Conservation (phyloP, 2,329 filamentous ascomycete species). For the Tolypocladium tropicale region DNA sequence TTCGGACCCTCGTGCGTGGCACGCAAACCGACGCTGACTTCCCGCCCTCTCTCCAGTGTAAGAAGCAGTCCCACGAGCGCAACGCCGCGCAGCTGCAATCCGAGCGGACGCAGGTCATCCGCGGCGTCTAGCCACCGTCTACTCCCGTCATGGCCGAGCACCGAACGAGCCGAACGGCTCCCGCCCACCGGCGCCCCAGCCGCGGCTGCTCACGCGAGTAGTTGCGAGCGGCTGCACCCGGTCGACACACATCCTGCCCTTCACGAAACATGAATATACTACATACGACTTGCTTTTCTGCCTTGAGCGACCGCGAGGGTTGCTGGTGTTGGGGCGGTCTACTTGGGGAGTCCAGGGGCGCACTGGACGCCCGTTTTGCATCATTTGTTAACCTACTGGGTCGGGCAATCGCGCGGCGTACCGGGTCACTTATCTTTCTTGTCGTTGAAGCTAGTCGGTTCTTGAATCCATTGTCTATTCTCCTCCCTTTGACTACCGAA, state of each 20-base stretch:
- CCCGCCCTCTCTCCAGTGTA: conserved; percentile 49
- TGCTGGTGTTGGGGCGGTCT: conserved; percentile 1
- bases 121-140: conserved; percentile 52
- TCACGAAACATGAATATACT: conserved; percentile 8
- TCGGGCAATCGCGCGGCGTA: conserved; percentile 7
- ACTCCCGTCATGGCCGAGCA: background rate
- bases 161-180: background rate
- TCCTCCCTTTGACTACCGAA: background rate
- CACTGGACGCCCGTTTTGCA: conserved; percentile 7
- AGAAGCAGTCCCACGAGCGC: conserved; percentile 90
- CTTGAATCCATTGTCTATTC: background rate
- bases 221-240: background rate
- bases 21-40: conserved; percentile 1
- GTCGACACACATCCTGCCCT: background rate
- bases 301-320: background rate
- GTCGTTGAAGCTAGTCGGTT: background rate
- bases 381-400: conserved; percentile 5
- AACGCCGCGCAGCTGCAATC: conserved; percentile 88
- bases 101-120: conserved; percentile 89
- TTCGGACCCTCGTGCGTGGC: background rate
- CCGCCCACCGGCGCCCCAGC: background rate
- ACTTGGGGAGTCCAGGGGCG: conserved; percentile 4
- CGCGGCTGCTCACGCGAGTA: background rate
- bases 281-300: conserved; percentile 7
- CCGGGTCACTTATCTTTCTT: conserved; percentile 1